A percentile compares a stretch with the other conserved stretches of the same genome.
These are phyloP conservation scores for Coemansia sp. DNA, from an alignment of 192 early-diverging fungal genomes.

Conservation along the genomic window DNA sequence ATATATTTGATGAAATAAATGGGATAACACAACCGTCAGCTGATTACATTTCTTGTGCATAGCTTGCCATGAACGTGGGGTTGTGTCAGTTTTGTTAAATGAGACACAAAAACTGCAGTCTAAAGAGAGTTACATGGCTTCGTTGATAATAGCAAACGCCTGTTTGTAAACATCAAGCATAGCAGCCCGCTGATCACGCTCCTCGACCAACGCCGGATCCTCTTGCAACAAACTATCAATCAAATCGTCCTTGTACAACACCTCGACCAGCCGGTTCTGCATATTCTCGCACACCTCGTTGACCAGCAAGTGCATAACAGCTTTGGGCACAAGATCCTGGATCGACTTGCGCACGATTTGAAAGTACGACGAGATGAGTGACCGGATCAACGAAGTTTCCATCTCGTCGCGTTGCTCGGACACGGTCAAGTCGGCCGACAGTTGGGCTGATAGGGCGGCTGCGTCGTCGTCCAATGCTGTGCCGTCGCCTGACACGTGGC, in stretches of 20 bases:
- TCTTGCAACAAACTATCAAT: conserved; percentile 73
- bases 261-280: conserved; percentile 74
- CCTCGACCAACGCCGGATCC: conserved; percentile 67
- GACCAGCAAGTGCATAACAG: conserved; percentile 79
- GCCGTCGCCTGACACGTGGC: conserved; percentile 36
- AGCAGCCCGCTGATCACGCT: conserved; percentile 72
- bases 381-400: conserved; percentile 77
- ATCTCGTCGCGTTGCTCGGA: conserved; percentile 68
- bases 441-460: conserved; percentile 44
- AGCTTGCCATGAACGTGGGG: background rate
- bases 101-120: background rate
- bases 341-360: conserved; percentile 76
- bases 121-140: conserved; percentile 36
- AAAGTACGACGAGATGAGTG: conserved; percentile 77
- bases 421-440: conserved; percentile 45
- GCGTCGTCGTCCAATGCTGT: conserved; percentile 46
- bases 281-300: conserved; percentile 70
- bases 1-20: too few relatives aligned
- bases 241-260: conserved; percentile 70
- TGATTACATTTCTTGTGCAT: too few relatives aligned
- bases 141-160: conserved; percentile 65
- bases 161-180: conserved; percentile 78
- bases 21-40: too few relatives aligned
- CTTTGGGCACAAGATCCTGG: conserved; percentile 78
- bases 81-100: background rate